Evolutionary conservation across 345 rosid species (phyloP).

Genomic region (Carallia pectinifolia): DNA sequence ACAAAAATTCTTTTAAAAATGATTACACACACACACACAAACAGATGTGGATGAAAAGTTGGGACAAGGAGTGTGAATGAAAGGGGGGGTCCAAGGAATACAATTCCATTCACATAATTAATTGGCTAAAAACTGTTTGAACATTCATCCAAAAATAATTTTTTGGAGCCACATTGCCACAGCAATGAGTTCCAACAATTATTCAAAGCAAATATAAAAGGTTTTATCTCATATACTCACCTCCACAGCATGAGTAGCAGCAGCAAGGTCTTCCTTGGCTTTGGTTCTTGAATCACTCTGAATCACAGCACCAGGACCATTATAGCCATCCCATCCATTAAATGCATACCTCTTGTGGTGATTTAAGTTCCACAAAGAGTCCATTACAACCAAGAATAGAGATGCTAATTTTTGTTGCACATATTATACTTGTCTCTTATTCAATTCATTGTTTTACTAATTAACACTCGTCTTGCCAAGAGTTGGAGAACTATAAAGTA

Average conservation of each 20-base stretch:
- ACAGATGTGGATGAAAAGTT: too few relatives aligned
- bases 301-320: slow-evolving; percentile 21
- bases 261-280: slow-evolving; percentile 99
- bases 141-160: background rate
- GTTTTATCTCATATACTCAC: slow-evolving; percentile 39
- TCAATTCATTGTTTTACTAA: too few relatives aligned
- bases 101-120: background rate
- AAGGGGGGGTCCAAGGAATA: background rate
- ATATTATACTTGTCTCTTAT: too few relatives aligned
- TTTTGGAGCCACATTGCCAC: background rate
- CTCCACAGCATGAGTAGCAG: slow-evolving; percentile 97
- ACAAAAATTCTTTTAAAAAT: too few relatives aligned
- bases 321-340: background rate
- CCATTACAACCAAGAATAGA: background rate
- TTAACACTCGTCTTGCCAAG: too few relatives aligned
- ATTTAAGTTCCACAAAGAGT: background rate
- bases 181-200: too few relatives aligned
- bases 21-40: too few relatives aligned
- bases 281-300: slow-evolving; percentile 98
- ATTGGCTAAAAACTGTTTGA: background rate
- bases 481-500: too few relatives aligned
- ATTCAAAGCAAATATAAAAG: background rate
- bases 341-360: too few relatives aligned
- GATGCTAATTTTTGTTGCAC: background rate
- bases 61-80: too few relatives aligned